phyloP scores from a whole-genome alignment of 768 basidiomycete genomes.

The Boletus sp. region DNA sequence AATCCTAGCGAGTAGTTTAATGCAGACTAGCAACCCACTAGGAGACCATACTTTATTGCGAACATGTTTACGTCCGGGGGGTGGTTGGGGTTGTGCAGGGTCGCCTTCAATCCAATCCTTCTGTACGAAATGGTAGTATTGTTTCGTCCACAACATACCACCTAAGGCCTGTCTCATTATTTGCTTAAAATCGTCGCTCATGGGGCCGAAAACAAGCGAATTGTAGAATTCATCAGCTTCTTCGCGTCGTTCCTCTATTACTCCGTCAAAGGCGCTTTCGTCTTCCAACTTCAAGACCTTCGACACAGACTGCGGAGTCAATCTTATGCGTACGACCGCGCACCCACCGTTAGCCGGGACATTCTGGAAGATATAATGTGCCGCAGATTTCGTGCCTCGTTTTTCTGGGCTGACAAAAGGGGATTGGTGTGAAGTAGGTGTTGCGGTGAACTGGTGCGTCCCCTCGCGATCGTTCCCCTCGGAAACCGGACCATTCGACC shows the following conservation, averaged over 20 bases:
- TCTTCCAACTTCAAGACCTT: constrained; percentile 81
- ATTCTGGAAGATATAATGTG: constrained; percentile 82
- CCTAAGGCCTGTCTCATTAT: constrained; percentile 95
- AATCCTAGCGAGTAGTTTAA: constrained; percentile 53
- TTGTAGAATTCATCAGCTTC: constrained; percentile 98
- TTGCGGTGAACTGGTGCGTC: not conserved
- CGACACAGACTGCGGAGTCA: constrained; percentile 74
- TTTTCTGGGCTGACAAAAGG: constrained; percentile 81
- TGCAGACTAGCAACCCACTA: not conserved
- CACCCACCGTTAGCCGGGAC: constrained; percentile 93
- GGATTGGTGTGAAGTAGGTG: not conserved
- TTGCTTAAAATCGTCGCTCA: constrained; percentile 90
- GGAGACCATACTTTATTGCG: constrained; percentile 66
- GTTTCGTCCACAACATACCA: constrained; percentile 99
- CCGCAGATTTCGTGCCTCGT: constrained; percentile 88
- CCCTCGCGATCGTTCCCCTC: not conserved
- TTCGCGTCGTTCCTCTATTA: constrained; percentile 82
- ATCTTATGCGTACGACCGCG: constrained; percentile 89
- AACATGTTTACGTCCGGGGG: constrained; percentile 79
- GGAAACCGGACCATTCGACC: constrained; percentile 26
- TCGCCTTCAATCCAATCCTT: constrained; percentile 97
- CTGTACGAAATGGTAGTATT: constrained; percentile 94
- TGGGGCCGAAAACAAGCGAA: constrained; percentile 72
- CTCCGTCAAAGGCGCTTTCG: constrained; percentile 84
- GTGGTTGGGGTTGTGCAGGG: constrained; percentile 91